Evolutionary conservation across 2,329 filamentous ascomycete species (phyloP), one percentile per base, ranked within the genome.

Genomic region (Incumbomyces lentus): DNA sequence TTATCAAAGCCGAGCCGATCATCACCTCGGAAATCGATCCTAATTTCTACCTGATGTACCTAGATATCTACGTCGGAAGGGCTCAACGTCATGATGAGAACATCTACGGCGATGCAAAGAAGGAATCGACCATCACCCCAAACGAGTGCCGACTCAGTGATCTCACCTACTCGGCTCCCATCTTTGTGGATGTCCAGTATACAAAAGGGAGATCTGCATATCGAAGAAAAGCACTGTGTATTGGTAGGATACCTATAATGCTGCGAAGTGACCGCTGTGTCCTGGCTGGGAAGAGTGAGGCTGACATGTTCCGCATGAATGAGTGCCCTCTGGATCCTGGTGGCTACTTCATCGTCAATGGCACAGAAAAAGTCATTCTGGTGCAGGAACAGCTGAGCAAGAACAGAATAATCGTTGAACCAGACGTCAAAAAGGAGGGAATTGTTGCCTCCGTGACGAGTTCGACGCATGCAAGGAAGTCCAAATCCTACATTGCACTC

Each of bases 311-410:
- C 50, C 69, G 82, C 40, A 82, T 96, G 73, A 92, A 94, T 60
- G 92, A 98, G 68, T 98, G 92, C 60, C 87, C 92, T 12, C 73
- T 98, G 34, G 92, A 98, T 61, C 92, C 93, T 1, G 92, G 92
- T 52, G 92, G 92, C 44, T 98, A 98, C 65, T 98, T 98, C 60
- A 92, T 98, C 59, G 88, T 96, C 55, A 87, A 90, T 58, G 92
- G 92, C 39, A 95, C 93, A 16, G 92, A 98, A 65, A 98, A 98
- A 71, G 92, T 98, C 57, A 98, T 98, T 60, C 71, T 98, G 36
- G 93, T 98, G 12, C 92, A 98, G 65, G 93, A 98, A 62, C 92
- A 98, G 68, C 72, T 98, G 62, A 98, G 92, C 75, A 98, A 98
- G 76, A 98, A 98, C 67, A 81, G 92, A 70, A 86, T 98, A 59